Base-by-base conservation (phyloP, 1,284 basidiomycete genomes). In the Apiotrichum montevideense region DNA sequence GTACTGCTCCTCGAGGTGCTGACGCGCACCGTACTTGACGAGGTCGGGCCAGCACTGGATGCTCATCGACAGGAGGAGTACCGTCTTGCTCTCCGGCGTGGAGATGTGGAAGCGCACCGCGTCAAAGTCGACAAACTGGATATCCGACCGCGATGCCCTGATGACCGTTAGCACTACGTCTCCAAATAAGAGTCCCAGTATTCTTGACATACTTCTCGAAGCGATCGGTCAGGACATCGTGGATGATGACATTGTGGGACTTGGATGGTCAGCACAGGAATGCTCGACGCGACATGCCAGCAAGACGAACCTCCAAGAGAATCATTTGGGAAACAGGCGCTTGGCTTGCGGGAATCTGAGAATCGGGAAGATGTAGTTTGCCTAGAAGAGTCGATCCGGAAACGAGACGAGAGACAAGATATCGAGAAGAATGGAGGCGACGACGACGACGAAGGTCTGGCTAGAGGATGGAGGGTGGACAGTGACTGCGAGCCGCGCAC, bases 1-100 rank as follows among this genome's bases (percentile, higher is more conserved):
- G 71, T 98, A 98, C 77, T 96, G 89, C 52, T 90, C 82, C 71
- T 82, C 78, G 59, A 99, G 79, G 49, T 95, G 79, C 49, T 92
- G 85, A 39, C 85, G 70, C 1, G 91, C 95, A 55, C 95, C 96
- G 67, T 90, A 94, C 61, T 83, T 81, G 41, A 87, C 86, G 41
- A 99, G 84, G 73, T 98, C 91, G 59, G 87, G 83, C 95, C 95
- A 99, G 80, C 96, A 99, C 55, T 88, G 86, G 64, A 98, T 94
- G 75, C 87, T 87, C 91, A 99, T 98, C 39, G 94, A 97, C 14
- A 99, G 83, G 41, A 90, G 80, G 2, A 84, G 77, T 2, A 87
- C 87, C 74, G 79, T 81, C 66, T 92, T 92, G 70, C 86, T 85
- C 44, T 90, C 85, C 3, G 88, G 87, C 0, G 91, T 93, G 10